These are phyloP conservation scores for Ophiocordyceps robertsii DNA, from an alignment of 2,329 filamentous ascomycete genomes.

Conservation along the genomic window DNA sequence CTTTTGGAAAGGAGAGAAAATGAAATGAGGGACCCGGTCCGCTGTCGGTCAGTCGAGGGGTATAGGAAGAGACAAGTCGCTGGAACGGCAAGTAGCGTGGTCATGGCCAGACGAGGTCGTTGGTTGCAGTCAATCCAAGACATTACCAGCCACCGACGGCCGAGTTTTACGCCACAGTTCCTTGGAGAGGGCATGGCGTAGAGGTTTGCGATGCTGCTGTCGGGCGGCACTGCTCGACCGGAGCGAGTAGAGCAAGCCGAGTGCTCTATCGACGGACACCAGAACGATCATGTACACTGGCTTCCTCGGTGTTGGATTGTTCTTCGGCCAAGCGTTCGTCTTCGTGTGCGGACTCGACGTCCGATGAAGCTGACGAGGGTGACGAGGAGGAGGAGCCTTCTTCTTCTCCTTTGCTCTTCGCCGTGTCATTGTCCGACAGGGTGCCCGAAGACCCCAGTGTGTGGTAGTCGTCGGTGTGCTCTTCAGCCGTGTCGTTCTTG, in stretches of 20 bases:
- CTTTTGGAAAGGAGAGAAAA: not conserved
- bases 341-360: slow-evolving; percentile 22
- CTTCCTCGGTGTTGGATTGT: slow-evolving; percentile 4
- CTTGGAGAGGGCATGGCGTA: not conserved
- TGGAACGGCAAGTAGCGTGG: too few species aligned
- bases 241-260: not conserved
- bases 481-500: slow-evolving; percentile 18
- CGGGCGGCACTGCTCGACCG: not conserved
- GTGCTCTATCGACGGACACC: not conserved
- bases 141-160: not conserved
- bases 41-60: not conserved
- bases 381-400: slow-evolving; percentile 14
- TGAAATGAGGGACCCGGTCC: not conserved
- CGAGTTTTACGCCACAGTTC: not conserved
- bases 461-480: slow-evolving; percentile 30
- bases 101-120: not conserved
- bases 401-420: slow-evolving; percentile 17
- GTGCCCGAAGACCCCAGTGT: slow-evolving; percentile 32
- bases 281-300: slow-evolving; percentile 2
- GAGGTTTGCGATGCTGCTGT: not conserved
- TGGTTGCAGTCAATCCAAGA: not conserved
- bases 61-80: not conserved
- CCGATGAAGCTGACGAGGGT: slow-evolving; percentile 13
- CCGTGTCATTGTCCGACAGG: slow-evolving; percentile 20
- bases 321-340: slow-evolving; percentile 11